These are phyloP conservation scores for Saccharomycopsis hybrid DNA, from an alignment of 1,139 yeast genomes.

Conservation along the genomic window DNA sequence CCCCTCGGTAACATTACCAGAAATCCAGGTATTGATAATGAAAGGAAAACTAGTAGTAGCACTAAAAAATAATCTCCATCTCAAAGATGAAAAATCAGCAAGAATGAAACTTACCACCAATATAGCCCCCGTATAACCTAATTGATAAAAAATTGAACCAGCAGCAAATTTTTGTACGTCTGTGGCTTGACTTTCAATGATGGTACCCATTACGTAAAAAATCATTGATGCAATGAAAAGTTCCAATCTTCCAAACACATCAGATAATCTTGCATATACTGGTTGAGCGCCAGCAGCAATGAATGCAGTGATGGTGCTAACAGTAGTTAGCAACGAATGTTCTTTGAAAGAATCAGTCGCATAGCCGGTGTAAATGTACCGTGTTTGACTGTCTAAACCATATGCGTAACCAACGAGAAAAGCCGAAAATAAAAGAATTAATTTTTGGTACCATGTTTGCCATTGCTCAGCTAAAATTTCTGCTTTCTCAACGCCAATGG, in stretches of 20 bases:
- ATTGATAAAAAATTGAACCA: constrained; percentile 63
- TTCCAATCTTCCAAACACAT: constrained; percentile 63
- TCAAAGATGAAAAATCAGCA: constrained; percentile 61
- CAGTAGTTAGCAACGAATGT: constrained; percentile 61
- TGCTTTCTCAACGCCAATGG: constrained; percentile 31
- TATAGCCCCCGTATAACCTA: constrained; percentile 63
- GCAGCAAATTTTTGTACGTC: constrained; percentile 64
- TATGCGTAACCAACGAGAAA: constrained; percentile 60
- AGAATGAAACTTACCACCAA: constrained; percentile 49
- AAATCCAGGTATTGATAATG: constrained; percentile 71
- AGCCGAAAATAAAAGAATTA: constrained; percentile 38
- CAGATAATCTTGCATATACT: constrained; percentile 61
- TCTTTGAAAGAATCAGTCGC: constrained; percentile 52
- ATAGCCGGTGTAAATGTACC: constrained; percentile 43
- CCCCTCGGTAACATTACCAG: constrained; percentile 48
- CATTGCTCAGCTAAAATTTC: constrained; percentile 38
- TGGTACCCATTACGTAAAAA: constrained; percentile 63
- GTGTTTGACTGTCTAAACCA: constrained; percentile 54
- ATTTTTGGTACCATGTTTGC: constrained; percentile 21
- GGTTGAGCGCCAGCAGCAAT: constrained; percentile 72
- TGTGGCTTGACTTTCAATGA: constrained; percentile 61
- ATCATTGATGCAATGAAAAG: constrained; percentile 47
- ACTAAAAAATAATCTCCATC: constrained; percentile 61
- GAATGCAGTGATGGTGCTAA: constrained; percentile 55
- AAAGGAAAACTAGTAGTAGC: constrained; percentile 64